A percentile compares a stretch with the other conserved stretches of the same genome.
Conservation (phyloP, 192 early-diverging fungal species). For the Gigaspora rosea region DNA sequence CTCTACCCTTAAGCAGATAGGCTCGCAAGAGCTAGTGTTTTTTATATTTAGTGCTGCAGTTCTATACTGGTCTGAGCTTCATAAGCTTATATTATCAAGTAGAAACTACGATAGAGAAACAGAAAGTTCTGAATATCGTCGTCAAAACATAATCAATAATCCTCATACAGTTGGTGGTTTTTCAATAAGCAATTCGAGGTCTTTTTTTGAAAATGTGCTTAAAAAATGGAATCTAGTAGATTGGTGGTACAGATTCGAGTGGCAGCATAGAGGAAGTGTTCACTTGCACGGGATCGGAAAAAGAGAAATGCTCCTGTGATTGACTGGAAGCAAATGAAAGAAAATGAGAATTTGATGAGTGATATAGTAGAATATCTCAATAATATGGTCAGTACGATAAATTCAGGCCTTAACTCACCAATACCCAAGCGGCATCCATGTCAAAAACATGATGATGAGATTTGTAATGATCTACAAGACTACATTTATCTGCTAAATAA, state of each 20-base stretch:
- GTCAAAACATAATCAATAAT: background rate
- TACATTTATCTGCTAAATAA: too few species aligned
- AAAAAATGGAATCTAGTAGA: background rate
- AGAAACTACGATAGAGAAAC: too few species aligned
- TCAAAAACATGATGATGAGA: too few species aligned
- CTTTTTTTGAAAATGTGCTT: constrained; percentile 1
- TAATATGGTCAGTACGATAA: background rate
- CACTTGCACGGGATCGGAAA: background rate
- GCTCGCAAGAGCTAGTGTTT: background rate
- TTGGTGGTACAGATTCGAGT: constrained; percentile 3
- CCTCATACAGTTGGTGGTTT: background rate
- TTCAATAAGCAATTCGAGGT: background rate
- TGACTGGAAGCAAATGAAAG: background rate
- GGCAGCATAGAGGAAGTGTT: background rate
- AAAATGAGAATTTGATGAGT: background rate
- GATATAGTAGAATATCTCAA: background rate
- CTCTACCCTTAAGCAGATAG: too few species aligned
- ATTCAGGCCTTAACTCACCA: background rate
- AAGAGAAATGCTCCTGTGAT: background rate
- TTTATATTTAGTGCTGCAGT: background rate
- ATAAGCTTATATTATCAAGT: too few species aligned
- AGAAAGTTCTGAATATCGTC: too few species aligned
- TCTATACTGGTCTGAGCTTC: too few species aligned
- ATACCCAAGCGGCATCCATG: too few species aligned
- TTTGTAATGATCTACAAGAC: too few species aligned